Evolutionary conservation across 148 eudicot genomes (phyloP).

Genomic region (Fallopia convolvulus): DNA sequence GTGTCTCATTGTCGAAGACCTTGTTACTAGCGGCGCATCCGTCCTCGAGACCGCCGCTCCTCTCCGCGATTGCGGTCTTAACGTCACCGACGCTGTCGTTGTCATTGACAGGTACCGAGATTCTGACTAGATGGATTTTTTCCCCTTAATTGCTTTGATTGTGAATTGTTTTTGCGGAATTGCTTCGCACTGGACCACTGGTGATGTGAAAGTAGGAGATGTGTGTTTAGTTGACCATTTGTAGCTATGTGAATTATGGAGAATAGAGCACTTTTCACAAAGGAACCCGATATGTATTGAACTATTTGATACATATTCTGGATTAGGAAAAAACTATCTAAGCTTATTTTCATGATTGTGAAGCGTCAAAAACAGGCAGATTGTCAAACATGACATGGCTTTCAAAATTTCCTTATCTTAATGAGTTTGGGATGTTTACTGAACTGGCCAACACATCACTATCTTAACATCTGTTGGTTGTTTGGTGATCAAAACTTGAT

Average conservation of each 20-base stretch:
- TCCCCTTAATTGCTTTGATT: neutral
- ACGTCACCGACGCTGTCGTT: conserved; percentile 73
- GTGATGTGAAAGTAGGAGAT: neutral
- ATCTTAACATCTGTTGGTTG: neutral
- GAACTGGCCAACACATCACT: neutral
- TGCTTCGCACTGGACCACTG: neutral
- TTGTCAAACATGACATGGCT: neutral
- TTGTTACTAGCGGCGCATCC: conserved; percentile 89
- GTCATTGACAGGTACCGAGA: conserved; percentile 54
- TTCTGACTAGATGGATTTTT: neutral
- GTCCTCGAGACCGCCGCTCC: conserved; percentile 82
- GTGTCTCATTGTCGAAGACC: conserved; percentile 67
- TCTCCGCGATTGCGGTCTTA: conserved; percentile 52
- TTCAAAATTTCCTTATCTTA: neutral
- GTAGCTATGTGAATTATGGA: neutral
- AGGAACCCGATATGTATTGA: too few relatives aligned
- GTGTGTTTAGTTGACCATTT: neutral
- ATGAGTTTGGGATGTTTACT: neutral
- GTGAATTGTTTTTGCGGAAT: neutral
- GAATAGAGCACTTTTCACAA: neutral
- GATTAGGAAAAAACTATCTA: neutral
- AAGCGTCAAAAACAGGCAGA: neutral
- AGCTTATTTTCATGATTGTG: neutral
- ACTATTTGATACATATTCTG: neutral
- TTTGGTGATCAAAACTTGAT: neutral